Percentiles rank a stretch among this genome's conserved stretches.
Conservation (phyloP, 1,139 yeast species). For the Candida albicans region DNA sequence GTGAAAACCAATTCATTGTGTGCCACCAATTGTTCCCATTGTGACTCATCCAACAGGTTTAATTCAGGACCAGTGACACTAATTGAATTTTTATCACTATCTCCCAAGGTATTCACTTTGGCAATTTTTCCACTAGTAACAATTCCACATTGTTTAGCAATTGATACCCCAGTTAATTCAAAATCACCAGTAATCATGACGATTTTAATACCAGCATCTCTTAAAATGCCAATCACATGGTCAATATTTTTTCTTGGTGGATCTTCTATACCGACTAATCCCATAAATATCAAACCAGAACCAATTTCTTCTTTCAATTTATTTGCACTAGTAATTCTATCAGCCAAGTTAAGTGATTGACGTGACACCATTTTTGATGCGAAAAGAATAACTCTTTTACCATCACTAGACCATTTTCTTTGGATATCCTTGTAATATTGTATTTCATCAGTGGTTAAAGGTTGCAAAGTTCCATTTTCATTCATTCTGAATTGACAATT, state of each 20-base stretch:
- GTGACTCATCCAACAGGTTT: conserved; percentile 33
- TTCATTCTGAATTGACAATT: conserved; percentile 28
- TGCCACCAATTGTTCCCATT: conserved; percentile 40
- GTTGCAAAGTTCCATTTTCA: conserved; percentile 14
- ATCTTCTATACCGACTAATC: conserved; percentile 51
- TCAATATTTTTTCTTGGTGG: conserved; percentile 50
- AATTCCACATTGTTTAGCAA: conserved; percentile 50
- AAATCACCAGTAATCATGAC: conserved; percentile 59
- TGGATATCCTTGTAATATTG: conserved; percentile 28
- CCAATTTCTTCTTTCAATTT: conserved; percentile 15
- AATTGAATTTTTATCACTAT: conserved; percentile 22
- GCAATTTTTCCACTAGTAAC: conserved; percentile 30
- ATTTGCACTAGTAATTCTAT: conserved; percentile 17
- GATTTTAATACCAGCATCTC: conserved; percentile 50
- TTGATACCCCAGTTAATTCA: conserved; percentile 52
- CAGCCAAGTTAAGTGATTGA: conserved; percentile 9
- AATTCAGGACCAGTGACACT: conserved; percentile 44
- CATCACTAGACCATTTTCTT: conserved; percentile 39
- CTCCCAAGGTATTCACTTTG: conserved; percentile 20
- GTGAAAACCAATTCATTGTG: conserved; percentile 51
- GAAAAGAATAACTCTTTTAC: conserved; percentile 47
- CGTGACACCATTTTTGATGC: conserved; percentile 28
- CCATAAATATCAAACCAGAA: conserved; percentile 31
- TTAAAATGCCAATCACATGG: conserved; percentile 36
- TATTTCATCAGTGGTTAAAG: conserved; percentile 16